Evolutionary conservation across 805 yeast genomes (phyloP).

Genomic region (Candida vaughaniae): DNA sequence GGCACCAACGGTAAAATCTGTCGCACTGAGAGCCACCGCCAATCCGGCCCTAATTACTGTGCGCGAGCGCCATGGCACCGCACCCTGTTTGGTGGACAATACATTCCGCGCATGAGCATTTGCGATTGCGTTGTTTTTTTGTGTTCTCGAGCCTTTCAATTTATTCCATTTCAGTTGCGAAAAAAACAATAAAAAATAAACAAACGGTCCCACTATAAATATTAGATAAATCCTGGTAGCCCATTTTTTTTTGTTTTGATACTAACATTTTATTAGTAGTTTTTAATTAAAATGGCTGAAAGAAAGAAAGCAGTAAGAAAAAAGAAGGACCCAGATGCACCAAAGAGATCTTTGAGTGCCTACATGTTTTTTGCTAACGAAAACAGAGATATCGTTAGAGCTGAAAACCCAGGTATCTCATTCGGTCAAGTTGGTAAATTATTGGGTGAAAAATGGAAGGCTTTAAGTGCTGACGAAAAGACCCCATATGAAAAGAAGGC

Average conservation of each 20-base stretch:
- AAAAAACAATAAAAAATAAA: conserved; percentile 4
- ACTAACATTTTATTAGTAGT: conserved; percentile 5
- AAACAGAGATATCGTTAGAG: conserved; percentile 92
- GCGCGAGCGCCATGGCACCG: background rate
- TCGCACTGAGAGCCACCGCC: no score
- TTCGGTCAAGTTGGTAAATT: conserved; percentile 95
- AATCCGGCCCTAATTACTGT: no score
- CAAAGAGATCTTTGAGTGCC: conserved; percentile 97
- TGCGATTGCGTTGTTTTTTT: conserved; percentile 1
- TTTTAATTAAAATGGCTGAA: conserved; percentile 33
- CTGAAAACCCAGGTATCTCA: conserved; percentile 94
- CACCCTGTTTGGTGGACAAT: no score
- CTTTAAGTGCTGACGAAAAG: conserved; percentile 78
- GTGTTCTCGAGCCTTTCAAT: background rate
- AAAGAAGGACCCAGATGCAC: conserved; percentile 91
- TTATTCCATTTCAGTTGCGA: background rate
- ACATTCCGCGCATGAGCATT: no score
- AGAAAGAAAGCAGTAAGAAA: conserved; percentile 45
- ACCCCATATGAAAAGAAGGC: conserved; percentile 91
- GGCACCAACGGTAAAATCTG: no score
- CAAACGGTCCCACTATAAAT: conserved; percentile 5
- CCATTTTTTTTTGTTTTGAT: background rate
- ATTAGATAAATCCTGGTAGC: conserved; percentile 1
- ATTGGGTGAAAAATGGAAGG: conserved; percentile 97
- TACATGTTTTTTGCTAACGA: conserved; percentile 99